phyloP scores from a whole-genome alignment of 2,329 filamentous ascomycete genomes.

The Aurifilum marmelostoma region DNA sequence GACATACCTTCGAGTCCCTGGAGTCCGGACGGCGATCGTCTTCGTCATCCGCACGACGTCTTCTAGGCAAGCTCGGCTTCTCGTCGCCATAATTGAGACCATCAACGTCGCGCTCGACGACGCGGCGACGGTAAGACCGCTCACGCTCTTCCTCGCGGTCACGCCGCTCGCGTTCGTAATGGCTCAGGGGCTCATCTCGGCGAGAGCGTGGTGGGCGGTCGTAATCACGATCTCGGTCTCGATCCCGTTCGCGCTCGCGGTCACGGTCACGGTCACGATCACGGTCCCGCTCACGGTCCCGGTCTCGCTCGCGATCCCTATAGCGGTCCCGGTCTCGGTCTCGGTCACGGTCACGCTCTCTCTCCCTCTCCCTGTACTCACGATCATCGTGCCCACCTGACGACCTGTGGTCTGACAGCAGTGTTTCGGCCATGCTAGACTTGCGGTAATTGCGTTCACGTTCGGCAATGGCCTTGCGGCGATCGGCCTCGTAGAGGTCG shows the following conservation, averaged over 20 bases:
- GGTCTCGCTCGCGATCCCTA: constrained; percentile 39
- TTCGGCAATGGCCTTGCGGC: constrained; percentile 89
- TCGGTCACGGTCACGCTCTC: constrained; percentile 48
- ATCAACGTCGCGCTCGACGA: constrained; percentile 74
- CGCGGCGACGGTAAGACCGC: constrained; percentile 79
- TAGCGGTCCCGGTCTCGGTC: constrained; percentile 49
- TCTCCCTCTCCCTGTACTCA: constrained; percentile 43
- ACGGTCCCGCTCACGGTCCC: constrained; percentile 41
- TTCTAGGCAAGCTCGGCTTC: constrained; percentile 66
- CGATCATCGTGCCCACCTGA: constrained; percentile 51
- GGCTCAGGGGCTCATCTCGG: constrained; percentile 63
- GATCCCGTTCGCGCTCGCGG: constrained; percentile 43
- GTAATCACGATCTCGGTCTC: constrained; percentile 48
- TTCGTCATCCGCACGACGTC: constrained; percentile 78
- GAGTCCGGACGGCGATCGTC: constrained; percentile 65
- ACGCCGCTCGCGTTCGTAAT: constrained; percentile 84
- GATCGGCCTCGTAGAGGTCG: constrained; percentile 93
- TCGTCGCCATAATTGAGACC: constrained; percentile 90
- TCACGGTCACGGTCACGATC: constrained; percentile 42
- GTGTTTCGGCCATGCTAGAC: constrained; percentile 67
- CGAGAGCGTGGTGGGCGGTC: constrained; percentile 57
- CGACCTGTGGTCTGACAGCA: constrained; percentile 57
- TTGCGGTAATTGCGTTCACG: constrained; percentile 93
- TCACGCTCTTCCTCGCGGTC: constrained; percentile 91
- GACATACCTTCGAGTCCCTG: constrained; percentile 67